Evolutionary conservation across 345 rosid species (phyloP).

Genomic region (Cardamine resedifolia): DNA sequence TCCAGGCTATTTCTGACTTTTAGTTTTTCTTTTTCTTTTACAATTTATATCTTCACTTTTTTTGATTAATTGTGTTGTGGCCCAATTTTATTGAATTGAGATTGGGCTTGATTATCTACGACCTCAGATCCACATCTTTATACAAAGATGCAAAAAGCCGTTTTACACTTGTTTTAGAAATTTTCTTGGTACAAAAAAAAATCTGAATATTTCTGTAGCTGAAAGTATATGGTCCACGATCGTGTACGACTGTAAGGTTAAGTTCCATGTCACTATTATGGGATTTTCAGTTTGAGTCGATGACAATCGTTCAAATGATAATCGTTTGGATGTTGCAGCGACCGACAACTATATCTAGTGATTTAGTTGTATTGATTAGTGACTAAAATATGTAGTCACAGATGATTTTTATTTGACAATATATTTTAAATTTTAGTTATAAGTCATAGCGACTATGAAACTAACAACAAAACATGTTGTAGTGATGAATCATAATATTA

Average conservation of each 20-base stretch:
- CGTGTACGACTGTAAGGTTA: too few species aligned
- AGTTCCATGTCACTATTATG: background rate
- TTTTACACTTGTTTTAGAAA: too few species aligned
- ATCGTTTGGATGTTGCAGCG: background rate
- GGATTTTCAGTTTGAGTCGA: background rate
- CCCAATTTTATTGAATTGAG: background rate
- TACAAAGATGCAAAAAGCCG: background rate
- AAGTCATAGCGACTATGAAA: too few species aligned
- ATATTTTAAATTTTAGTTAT: too few species aligned
- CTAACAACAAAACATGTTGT: too few species aligned
- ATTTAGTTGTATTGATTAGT: too few species aligned
- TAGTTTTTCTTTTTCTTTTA: background rate
- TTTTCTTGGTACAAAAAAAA: background rate
- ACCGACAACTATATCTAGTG: too few species aligned
- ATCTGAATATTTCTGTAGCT: background rate
- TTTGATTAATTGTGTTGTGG: background rate
- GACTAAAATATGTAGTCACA: too few species aligned
- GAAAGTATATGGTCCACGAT: background rate
- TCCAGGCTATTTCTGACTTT: slow-evolving; percentile 1
- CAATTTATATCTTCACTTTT: background rate
- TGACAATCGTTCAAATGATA: background rate
- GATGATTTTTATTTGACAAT: too few species aligned
- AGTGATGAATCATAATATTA: too few species aligned
- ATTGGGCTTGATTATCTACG: slow-evolving; percentile 2
- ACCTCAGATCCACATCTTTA: background rate